Evolutionary conservation across 2,329 filamentous ascomycete genomes (phyloP).

Genomic region (Celoporthe dispersa): DNA sequence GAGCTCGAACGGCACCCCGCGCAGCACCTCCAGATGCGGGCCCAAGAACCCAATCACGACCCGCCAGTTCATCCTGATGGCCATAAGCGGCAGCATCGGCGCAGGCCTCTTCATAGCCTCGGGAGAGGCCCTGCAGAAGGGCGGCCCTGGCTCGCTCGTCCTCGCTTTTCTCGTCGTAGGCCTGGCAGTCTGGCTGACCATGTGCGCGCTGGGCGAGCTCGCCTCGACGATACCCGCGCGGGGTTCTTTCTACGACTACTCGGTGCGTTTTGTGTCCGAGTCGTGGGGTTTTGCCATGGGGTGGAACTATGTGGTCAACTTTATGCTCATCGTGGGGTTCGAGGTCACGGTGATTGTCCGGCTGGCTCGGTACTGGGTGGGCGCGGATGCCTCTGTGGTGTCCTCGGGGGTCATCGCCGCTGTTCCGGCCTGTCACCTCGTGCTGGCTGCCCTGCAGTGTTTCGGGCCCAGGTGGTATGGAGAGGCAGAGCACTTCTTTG

Average conservation of each 20-base stretch:
- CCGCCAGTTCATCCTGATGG: slow-evolving; percentile 43
- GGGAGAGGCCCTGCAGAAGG: slow-evolving; percentile 38
- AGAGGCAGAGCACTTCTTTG: slow-evolving; percentile 58
- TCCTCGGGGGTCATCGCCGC: slow-evolving; percentile 21
- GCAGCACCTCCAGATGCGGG: background rate
- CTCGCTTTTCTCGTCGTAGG: slow-evolving; percentile 41
- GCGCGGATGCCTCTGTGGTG: background rate
- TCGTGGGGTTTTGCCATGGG: slow-evolving; percentile 47
- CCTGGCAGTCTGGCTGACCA: slow-evolving; percentile 39
- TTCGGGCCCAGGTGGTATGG: slow-evolving; percentile 50
- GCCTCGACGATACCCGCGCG: slow-evolving; percentile 41
- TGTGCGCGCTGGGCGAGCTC: slow-evolving; percentile 38
- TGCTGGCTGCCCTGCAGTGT: slow-evolving; percentile 46
- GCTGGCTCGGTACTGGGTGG: slow-evolving; percentile 39
- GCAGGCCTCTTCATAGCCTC: slow-evolving; percentile 43
- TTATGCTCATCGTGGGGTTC: slow-evolving; percentile 43
- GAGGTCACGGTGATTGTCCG: slow-evolving; percentile 43
- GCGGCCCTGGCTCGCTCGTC: slow-evolving; percentile 39
- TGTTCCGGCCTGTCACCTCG: slow-evolving; percentile 39
- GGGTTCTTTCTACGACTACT: slow-evolving; percentile 46
- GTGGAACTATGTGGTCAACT: slow-evolving; percentile 45
- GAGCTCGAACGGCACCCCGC: background rate
- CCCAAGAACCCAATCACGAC: slow-evolving; percentile 35
- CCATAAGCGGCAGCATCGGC: slow-evolving; percentile 43
- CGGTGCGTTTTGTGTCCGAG: slow-evolving; percentile 43